Evolutionary conservation across 768 basidiomycete genomes (phyloP), one percentile per base, ranked within the genome.

Genomic region (Lentinula lateritia): DNA sequence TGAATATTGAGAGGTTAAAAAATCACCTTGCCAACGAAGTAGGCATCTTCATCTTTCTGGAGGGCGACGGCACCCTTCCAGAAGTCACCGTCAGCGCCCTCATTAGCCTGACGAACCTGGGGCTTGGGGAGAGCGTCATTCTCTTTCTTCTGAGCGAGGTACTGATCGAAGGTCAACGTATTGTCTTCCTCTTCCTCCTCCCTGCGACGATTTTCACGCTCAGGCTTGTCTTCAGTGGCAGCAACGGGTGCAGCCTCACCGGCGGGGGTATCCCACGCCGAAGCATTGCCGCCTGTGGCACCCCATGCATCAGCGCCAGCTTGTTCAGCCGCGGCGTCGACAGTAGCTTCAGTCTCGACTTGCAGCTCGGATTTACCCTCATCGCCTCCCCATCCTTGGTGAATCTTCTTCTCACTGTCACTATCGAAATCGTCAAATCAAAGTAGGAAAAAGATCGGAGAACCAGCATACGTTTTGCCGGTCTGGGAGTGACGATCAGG

Each of bases 311-410:
- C 69, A 16, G 67, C 67, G 18, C 62, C 65, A 52, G 70, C 69
- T 23, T 72, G 64, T 69, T 91, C 90, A 23, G 73, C 80, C 23
- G 76, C 78, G 43, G 87, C 92, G 70, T 96, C 94, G 65, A 73
- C 78, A 52, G 75, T 82, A 58, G 89, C 96, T 34, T 84, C 88
- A 62, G 85, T 75, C 73, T 98, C 95, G 38, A 80, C 82, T 76
- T 88, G 88, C 69, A 93, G 82, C 75, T 98, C 96, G 42, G 89
- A 74, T 66, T 78, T 82, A 67, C 90, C 93, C 67, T 95, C 92
- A 65, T 95, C 93, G 45, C 90, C 92, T 65, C 96, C 96, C 96
- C 96, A 98, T 66, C 88, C 89, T 71, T 93, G 90, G 73, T 93
- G 90, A 68, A 95, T 77, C 79, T 93, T 93, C 84, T 98, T 98